Evolutionary conservation across 2,329 filamentous ascomycete species (phyloP).

Genomic region (Ceratocystiopsis minuta): DNA sequence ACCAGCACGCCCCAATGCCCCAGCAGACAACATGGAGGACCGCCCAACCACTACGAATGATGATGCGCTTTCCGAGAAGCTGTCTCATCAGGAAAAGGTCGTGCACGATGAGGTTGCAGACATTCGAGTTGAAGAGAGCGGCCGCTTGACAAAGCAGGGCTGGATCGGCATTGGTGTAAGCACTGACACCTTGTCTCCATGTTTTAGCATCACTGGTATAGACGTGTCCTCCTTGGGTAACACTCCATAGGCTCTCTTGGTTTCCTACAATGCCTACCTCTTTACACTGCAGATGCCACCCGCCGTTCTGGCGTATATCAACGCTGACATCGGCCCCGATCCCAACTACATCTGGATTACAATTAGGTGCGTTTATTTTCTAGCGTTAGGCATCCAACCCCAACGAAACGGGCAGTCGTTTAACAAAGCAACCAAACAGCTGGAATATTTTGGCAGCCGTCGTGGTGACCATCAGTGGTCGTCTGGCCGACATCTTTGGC

Average conservation of each 20-base stretch:
- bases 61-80: not conserved
- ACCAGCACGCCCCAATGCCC: too few relatives aligned
- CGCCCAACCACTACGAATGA: not conserved
- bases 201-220: too few relatives aligned
- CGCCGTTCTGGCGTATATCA: slow-evolving; percentile 15
- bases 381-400: too few relatives aligned
- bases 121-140: not conserved
- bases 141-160: not conserved
- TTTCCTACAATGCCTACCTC: slow-evolving; percentile 4
- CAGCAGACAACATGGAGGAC: too few relatives aligned
- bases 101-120: not conserved
- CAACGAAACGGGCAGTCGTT: not conserved
- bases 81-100: not conserved
- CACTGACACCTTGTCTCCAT: not conserved
- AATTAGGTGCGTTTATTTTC: slow-evolving; percentile 5
- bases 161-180: not conserved
- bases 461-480: slow-evolving; percentile 9
- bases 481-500: slow-evolving; percentile 22
- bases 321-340: slow-evolving; percentile 17
- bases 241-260: not conserved
- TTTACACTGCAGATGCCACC: slow-evolving; percentile 13
- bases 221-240: not conserved
- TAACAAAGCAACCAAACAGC: not conserved
- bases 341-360: slow-evolving; percentile 17
- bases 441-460: slow-evolving; percentile 4